phyloP scores from a whole-genome alignment of 148 eudicot genomes.

The Nepenthes gracilis region DNA sequence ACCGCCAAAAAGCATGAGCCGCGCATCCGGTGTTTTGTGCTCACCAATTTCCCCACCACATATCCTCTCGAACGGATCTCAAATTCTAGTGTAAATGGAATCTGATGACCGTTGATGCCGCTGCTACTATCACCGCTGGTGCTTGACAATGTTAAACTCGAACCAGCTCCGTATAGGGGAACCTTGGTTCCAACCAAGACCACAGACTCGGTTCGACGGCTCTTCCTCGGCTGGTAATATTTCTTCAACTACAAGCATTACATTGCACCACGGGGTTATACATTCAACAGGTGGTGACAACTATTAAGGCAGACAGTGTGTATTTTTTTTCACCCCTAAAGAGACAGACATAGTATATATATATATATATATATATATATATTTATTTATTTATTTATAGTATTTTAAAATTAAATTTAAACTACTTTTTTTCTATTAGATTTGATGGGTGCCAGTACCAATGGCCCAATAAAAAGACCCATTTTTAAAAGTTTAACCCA shows the following conservation, averaged over 20 bases:
- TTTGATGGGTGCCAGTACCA: too few relatives aligned
- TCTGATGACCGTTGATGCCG: conserved; percentile 7
- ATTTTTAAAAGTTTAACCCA: too few relatives aligned
- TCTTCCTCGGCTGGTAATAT: conserved; percentile 78
- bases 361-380: too few relatives aligned
- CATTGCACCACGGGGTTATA: background rate
- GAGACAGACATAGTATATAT: too few relatives aligned
- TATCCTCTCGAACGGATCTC: conserved; percentile 46
- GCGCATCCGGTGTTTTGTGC: conserved; percentile 30
- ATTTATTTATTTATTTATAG: too few relatives aligned
- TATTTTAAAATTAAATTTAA: too few relatives aligned
- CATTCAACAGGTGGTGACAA: too few relatives aligned
- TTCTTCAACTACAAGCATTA: conserved; percentile 44
- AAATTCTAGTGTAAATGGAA: conserved; percentile 53
- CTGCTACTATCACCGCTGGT: background rate
- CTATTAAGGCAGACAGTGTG: too few relatives aligned
- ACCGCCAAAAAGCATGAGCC: conserved; percentile 52
- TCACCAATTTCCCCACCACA: conserved; percentile 84
- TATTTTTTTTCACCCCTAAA: too few relatives aligned
- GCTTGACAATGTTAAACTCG: conserved; percentile 26
- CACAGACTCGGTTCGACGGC: conserved; percentile 32
- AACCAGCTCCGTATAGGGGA: conserved; percentile 91
- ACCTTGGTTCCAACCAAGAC: conserved; percentile 51
- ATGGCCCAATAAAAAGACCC: too few relatives aligned
- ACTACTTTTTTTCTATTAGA: too few relatives aligned